Percentiles rank a stretch among this genome's conserved stretches.
Evolutionary conservation across 176 grass and related monocot species (phyloP).

Genomic region (Aegilops umbellulata): DNA sequence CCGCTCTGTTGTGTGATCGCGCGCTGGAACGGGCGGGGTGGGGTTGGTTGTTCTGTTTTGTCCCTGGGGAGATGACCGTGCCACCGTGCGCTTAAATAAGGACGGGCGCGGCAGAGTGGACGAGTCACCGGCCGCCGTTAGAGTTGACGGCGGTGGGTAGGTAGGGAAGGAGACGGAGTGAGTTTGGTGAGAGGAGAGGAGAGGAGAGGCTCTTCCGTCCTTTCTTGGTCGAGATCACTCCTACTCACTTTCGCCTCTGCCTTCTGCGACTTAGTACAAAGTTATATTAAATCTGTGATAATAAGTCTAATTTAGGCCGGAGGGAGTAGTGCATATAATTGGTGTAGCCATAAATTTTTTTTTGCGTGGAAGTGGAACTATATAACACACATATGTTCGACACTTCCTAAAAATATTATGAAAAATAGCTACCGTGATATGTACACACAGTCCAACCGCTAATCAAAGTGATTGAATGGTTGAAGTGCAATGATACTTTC

Average conservation of each 20-base stretch:
- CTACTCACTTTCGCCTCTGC: neutral
- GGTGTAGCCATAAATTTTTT: too few species aligned
- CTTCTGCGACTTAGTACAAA: too few species aligned
- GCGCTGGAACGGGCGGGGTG: neutral
- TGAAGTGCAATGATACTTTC: too few species aligned
- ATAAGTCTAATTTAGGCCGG: too few species aligned
- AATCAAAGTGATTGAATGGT: too few species aligned
- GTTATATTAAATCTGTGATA: too few species aligned
- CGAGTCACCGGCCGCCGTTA: neutral
- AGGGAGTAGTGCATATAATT: too few species aligned
- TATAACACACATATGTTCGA: too few species aligned
- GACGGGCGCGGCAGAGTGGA: neutral
- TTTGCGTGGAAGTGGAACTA: too few species aligned
- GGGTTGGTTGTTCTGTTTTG: neutral
- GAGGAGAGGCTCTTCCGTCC: neutral
- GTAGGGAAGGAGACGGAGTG: neutral
- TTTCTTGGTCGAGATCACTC: neutral
- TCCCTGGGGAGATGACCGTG: neutral
- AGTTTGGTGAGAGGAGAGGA: neutral
- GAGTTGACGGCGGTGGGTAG: slow-evolving; percentile 20
- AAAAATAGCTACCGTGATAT: too few species aligned
- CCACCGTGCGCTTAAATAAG: slow-evolving; percentile 16
- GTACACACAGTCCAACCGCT: too few species aligned
- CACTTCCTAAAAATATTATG: too few species aligned
- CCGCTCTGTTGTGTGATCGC: neutral